Evolutionary conservation across 2,329 filamentous ascomycete genomes (phyloP).

Genomic region (Cryphonectria naterciae): DNA sequence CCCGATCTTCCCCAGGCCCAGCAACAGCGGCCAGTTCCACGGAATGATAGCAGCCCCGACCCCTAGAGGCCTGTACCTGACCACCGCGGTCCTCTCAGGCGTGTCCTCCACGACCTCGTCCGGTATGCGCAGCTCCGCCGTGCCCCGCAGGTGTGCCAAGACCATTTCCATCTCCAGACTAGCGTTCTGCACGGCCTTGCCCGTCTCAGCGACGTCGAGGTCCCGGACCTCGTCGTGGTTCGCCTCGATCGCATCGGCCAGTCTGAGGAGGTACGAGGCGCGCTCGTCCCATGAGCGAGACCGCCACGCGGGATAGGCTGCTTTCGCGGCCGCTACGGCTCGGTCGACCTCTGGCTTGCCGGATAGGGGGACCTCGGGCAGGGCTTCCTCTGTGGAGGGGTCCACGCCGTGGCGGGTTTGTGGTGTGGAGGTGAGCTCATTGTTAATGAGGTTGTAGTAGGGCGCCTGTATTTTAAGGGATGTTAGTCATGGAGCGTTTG

Average conservation of each 20-base stretch:
- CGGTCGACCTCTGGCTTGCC: conserved; percentile 51
- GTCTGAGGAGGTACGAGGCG: conserved; percentile 14
- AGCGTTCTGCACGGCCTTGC: conserved; percentile 29
- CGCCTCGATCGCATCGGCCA: conserved; percentile 28
- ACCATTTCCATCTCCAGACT: conserved; percentile 27
- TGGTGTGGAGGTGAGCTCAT: conserved; percentile 48
- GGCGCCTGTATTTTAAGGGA: neutral
- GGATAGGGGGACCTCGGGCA: conserved; percentile 52
- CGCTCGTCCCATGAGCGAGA: conserved; percentile 28
- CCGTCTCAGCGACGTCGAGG: conserved; percentile 28
- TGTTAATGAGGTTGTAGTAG: conserved; percentile 56
- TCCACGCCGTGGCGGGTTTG: conserved; percentile 52
- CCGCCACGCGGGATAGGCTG: conserved; percentile 51
- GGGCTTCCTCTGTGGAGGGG: conserved; percentile 51
- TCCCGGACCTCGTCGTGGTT: conserved; percentile 27
- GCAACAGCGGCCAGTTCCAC: conserved; percentile 46
- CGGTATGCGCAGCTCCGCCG: conserved; percentile 22
- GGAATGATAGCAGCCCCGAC: conserved; percentile 53
- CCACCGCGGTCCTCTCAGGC: conserved; percentile 16
- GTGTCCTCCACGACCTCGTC: conserved; percentile 30
- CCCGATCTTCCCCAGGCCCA: conserved; percentile 50
- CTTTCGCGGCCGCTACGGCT: conserved; percentile 50
- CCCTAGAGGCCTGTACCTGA: conserved; percentile 40
- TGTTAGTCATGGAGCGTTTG: too few relatives aligned
- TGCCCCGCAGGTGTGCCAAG: conserved; percentile 25